Evolutionary conservation across 2,329 filamentous ascomycete species (phyloP), one percentile per base, ranked within the genome.

Genomic region (Colletotrichum noveboracense): DNA sequence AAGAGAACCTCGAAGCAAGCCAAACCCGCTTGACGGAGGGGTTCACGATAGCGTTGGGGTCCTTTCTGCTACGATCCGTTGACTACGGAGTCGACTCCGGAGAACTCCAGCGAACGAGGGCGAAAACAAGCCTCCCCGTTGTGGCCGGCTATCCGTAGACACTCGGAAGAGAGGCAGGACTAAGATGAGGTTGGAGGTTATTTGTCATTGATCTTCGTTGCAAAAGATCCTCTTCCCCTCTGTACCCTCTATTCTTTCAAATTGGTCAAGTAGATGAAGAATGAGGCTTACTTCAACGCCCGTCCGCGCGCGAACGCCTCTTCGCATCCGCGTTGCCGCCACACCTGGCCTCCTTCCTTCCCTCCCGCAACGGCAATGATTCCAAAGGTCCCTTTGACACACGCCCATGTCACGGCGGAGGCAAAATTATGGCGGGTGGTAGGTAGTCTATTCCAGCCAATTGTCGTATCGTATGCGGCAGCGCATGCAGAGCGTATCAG

Each of bases 81-180:
- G 18, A 30, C 24, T 38, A 55, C 72, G 72, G 72, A 75, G 69
- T 34, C 24, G 61, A 62, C 72, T 75, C 68, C 72, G 68, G 55
- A 24, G 30, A n/a, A 7, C 18, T 58, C 36, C 52, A 66, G 26
- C n/a, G 24, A 28, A 16, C 21, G 48, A 34, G 28, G 6, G 30
- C 55, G 24, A 14, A 26, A 21, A 12, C n/a, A 28, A 60, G 30
- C 56, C 26, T 60, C 21, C 28, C 30, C 43, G n/a, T 52, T 52
- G n/a, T 24, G 43, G 43, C 43, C n/a, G n/a, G 43, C n/a, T 52
- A 52, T 13, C 43, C 43, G 43, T 52, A 52, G 18, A 7, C 6
- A 72, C 24, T 38, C 52, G 24, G 48, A 61, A 38, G 36, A 74
- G 24, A 21, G 34, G 66, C 12, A 34, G 24, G 2, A 69, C 12